phyloP scores from a whole-genome alignment of 169 alveolate species.

The Cryptosporidium muris region DNA sequence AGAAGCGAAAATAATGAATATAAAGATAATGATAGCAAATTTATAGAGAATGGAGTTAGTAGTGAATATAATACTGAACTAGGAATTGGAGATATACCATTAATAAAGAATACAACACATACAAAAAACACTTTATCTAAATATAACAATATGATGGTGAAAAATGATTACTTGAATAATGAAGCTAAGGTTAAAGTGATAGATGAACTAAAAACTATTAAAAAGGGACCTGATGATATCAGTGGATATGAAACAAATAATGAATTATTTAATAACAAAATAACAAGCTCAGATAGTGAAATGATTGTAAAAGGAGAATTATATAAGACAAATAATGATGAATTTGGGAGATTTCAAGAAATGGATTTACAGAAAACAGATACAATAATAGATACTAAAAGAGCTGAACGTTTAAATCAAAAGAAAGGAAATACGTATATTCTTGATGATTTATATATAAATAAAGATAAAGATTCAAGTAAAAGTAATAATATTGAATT shows the following conservation, averaged over 20 bases:
- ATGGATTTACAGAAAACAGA: too few species aligned
- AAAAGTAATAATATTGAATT: too few species aligned
- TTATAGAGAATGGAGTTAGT: neutral
- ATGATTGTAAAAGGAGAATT: neutral
- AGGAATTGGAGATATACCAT: neutral
- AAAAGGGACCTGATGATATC: slow-evolving; percentile 17
- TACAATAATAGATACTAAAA: too few species aligned
- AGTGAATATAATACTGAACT: neutral
- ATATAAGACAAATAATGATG: neutral
- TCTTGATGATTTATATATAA: too few species aligned
- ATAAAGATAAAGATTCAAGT: too few species aligned
- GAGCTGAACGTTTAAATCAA: too few species aligned
- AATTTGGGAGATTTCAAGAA: neutral
- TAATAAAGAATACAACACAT: neutral
- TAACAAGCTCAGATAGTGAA: neutral
- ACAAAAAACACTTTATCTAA: neutral
- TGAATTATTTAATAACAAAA: neutral
- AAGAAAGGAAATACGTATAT: too few species aligned
- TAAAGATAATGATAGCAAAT: neutral
- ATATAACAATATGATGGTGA: neutral
- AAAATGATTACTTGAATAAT: neutral
- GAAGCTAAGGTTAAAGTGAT: neutral
- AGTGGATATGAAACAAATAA: slow-evolving; percentile 2
- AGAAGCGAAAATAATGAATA: neutral
- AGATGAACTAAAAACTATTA: neutral